A percentile compares a stretch with the other conserved stretches of the same genome.
Conservation (phyloP, 2,329 filamentous ascomycete genomes). For the Mycocentrospora acerina region DNA sequence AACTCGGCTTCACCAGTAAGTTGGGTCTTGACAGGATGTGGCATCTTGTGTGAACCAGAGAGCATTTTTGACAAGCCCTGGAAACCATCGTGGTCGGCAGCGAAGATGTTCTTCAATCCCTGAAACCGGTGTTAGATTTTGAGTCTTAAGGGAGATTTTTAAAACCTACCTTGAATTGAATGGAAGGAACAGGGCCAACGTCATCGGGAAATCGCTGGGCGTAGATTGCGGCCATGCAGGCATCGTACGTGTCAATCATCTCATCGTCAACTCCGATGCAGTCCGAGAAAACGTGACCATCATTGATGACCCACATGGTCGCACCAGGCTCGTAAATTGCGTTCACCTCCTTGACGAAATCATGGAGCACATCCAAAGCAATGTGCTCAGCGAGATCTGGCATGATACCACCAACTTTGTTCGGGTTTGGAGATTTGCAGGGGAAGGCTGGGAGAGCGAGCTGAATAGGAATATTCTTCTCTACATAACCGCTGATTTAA, state of each 20-base stretch:
- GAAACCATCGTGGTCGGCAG: slow-evolving; percentile 25
- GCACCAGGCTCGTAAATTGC: slow-evolving; percentile 46
- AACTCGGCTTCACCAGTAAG: slow-evolving; percentile 31
- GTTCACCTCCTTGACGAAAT: slow-evolving; percentile 44
- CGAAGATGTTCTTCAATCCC: slow-evolving; percentile 34
- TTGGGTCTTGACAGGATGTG: slow-evolving; percentile 33
- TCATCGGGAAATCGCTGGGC: slow-evolving; percentile 23
- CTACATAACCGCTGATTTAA: slow-evolving; percentile 19
- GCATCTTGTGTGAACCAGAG: slow-evolving; percentile 22
- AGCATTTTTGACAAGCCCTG: slow-evolving; percentile 21
- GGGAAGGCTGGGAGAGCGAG: slow-evolving; percentile 58
- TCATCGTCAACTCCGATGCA: slow-evolving; percentile 51
- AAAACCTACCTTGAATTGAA: slow-evolving; percentile 33
- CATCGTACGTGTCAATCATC: slow-evolving; percentile 45
- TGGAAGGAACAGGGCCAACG: slow-evolving; percentile 20
- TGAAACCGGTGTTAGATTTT: no score
- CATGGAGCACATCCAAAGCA: slow-evolving; percentile 44
- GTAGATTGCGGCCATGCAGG: slow-evolving; percentile 43
- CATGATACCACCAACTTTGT: slow-evolving; percentile 55
- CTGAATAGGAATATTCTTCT: slow-evolving; percentile 27
- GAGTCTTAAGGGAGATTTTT: no score
- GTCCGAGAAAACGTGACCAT: slow-evolving; percentile 46
- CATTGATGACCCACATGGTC: slow-evolving; percentile 47
- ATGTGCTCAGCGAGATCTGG: slow-evolving; percentile 49
- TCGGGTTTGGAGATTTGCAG: slow-evolving; percentile 61